These are phyloP conservation scores for Aspergillus pseudotamarii DNA, from an alignment of 2,329 filamentous ascomycete species.

Conservation along the genomic window DNA sequence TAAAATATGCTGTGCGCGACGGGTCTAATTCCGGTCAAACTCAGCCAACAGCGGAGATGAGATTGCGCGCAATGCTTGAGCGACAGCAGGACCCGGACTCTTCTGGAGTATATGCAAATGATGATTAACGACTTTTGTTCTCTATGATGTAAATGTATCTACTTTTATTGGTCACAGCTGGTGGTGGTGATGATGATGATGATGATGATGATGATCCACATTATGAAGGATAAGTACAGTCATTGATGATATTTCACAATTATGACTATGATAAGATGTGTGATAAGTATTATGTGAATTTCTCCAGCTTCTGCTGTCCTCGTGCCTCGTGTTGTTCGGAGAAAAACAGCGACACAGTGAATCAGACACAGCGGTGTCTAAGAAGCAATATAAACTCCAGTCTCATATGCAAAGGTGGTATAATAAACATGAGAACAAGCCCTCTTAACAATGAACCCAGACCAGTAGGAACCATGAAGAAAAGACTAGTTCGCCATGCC, in stretches of 20 bases:
- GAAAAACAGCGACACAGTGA: background rate
- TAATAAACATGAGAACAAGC: background rate
- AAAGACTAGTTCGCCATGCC: slow-evolving; percentile 8
- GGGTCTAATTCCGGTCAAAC: slow-evolving; percentile 1
- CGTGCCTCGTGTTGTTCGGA: background rate
- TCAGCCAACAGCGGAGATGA: slow-evolving; percentile 36
- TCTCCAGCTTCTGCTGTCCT: background rate
- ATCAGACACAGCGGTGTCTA: background rate
- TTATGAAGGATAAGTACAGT: background rate
- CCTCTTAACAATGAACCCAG: background rate
- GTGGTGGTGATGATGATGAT: background rate
- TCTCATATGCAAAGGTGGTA: slow-evolving; percentile 3
- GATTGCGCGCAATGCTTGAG: slow-evolving; percentile 40
- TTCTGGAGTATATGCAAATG: background rate
- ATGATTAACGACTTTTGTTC: background rate
- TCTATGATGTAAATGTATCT: background rate
- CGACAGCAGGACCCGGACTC: slow-evolving; percentile 17
- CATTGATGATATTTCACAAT: background rate
- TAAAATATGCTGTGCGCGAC: slow-evolving; percentile 30
- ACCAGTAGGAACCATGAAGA: background rate
- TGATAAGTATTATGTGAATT: background rate
- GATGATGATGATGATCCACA: background rate
- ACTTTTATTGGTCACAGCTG: background rate
- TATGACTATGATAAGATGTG: slow-evolving; percentile 1
- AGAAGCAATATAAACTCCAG: background rate